A percentile compares a stretch with the other conserved stretches of the same genome.
phyloP scores from a whole-genome alignment of 176 grass and related monocot genomes.

The Carex littledalei region DNA sequence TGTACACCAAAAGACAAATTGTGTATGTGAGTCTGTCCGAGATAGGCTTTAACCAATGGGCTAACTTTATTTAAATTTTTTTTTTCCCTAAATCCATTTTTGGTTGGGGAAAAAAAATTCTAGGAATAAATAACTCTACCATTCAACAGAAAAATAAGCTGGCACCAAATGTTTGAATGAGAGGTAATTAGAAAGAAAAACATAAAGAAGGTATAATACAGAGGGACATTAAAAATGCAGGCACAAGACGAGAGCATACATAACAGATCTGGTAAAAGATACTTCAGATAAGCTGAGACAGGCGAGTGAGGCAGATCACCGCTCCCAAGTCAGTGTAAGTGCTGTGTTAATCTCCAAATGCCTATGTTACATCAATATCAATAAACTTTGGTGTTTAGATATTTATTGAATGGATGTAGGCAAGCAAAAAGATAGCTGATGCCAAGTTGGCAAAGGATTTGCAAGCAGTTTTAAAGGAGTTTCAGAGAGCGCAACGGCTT shows the following conservation, averaged over 20 bases:
- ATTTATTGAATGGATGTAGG: conserved; percentile 41
- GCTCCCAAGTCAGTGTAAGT: conserved; percentile 72
- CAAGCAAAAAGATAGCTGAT: conserved; percentile 84
- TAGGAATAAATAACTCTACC: neutral
- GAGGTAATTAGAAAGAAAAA: neutral
- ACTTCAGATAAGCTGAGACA: conserved; percentile 55
- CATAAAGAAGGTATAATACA: neutral
- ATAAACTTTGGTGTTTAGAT: neutral
- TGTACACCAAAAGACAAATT: neutral
- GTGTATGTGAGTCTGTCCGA: neutral
- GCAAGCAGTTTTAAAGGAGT: conserved; percentile 41
- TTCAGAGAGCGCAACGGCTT: conserved; percentile 39
- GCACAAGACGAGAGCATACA: conserved; percentile 43
- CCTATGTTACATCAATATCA: neutral
- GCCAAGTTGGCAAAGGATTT: conserved; percentile 51
- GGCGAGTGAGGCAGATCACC: conserved; percentile 83
- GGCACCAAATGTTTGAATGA: neutral
- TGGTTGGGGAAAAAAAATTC: neutral
- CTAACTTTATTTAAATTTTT: neutral
- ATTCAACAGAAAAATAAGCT: neutral
- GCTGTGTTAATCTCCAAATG: neutral
- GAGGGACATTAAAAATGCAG: conserved; percentile 28
- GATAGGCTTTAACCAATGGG: neutral
- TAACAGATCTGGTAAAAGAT: conserved; percentile 39
- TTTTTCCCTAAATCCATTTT: neutral